Conservation (phyloP, 2,329 filamentous ascomycete species). For the Aspergillus sp. region DNA sequence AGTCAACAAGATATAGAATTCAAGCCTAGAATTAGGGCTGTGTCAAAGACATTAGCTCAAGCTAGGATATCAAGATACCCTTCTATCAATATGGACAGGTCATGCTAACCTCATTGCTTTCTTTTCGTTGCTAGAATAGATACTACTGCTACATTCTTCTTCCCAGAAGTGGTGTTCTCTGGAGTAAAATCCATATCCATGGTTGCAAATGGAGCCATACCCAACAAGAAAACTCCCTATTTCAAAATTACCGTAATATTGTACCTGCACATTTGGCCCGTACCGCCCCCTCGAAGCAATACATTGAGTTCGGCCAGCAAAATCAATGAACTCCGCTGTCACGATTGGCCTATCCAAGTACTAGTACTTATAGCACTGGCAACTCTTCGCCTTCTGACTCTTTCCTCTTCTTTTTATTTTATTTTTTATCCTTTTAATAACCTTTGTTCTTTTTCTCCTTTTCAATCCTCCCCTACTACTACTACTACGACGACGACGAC, state of each 20-base stretch:
- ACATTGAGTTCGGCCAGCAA: neutral
- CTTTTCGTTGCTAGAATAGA: too few species aligned
- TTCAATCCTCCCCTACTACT: neutral
- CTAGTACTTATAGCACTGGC: too few species aligned
- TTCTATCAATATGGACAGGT: too few species aligned
- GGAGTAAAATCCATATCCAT: neutral
- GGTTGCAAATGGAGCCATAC: neutral
- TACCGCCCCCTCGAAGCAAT: neutral
- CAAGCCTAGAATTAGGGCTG: too few species aligned
- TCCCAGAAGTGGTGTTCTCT: too few species aligned
- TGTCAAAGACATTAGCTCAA: too few species aligned
- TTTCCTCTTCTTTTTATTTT: neutral
- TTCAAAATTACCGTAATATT: neutral
- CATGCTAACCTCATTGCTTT: too few species aligned
- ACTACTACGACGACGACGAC: neutral
- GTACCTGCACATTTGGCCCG: neutral
- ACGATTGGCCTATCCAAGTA: neutral
- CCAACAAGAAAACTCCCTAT: neutral
- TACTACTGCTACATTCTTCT: too few species aligned
- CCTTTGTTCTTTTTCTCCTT: constrained; percentile 2
- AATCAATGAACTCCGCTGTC: neutral
- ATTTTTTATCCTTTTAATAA: neutral
- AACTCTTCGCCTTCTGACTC: neutral
- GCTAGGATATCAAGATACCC: too few species aligned
- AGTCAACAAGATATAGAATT: too few species aligned